Evolutionary conservation across 169 alveolate species (phyloP), one percentile per base, ranked within the genome.

Genomic region (Perkinsus chesapeaki): DNA sequence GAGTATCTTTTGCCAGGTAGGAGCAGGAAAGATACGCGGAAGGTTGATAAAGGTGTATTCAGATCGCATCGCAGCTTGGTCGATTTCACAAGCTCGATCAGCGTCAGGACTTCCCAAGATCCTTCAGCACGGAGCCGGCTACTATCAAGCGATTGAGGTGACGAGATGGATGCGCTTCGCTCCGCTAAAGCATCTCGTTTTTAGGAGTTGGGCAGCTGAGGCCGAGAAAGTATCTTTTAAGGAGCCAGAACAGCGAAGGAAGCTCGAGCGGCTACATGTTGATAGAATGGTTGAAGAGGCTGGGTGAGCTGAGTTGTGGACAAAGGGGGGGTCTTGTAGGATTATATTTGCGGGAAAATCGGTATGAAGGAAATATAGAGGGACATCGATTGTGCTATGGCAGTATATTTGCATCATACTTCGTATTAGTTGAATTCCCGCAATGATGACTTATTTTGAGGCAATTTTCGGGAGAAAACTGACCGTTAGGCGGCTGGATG

Each of bases 1-100:
- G 90, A 43, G 72, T 12, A 73, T 73, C 0, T 90, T 37, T 0
- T 39, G 31, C 10, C 48, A 39, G 47, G 94, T 90, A 37, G 92
- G 48, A 47, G 91, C 48, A 36, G 47, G 39, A 37, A 31, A 60
- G 72, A 91, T 60, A 1, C 27, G 3, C 82, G 3, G 82, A 1
- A 60, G 82, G 7, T 23, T 23, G 47, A 90, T 92, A 39, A 47
- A 0, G 23, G 9, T 19, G 39, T 34, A 91, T 91, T 31, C 91
- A 39, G 93, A 82, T 39, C 20, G 91, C 43, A 36, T 36, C 90
- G 19, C 92, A 92, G 12, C 92, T 48, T 23, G 92, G 39, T 36
- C 73, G 93, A 5, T 91, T 92, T 36, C 82, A 73, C 36, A 92
- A 43, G 39, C 93, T 91, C 48, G 91, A 60, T 39, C 37, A 73